Evolutionary conservation across 208 protist genomes (phyloP).

Genomic region (Crithidia mellificae): DNA sequence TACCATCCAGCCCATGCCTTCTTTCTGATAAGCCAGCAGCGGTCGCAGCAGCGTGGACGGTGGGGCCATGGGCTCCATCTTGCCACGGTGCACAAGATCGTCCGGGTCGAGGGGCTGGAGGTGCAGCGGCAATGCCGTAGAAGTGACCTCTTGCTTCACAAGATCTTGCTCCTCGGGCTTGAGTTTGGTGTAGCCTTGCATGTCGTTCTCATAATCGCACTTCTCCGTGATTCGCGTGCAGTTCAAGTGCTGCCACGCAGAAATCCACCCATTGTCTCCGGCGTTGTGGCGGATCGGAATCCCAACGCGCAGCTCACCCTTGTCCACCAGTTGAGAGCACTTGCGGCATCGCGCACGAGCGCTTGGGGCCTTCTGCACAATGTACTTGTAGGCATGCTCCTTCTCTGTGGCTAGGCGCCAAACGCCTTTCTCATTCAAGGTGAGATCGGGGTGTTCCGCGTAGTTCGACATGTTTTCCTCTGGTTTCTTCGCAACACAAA

Average conservation of each 20-base stretch:
- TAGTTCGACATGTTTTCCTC: constrained; percentile 53
- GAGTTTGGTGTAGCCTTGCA: constrained; percentile 62
- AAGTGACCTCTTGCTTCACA: constrained; percentile 66
- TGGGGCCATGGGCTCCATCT: constrained; percentile 50
- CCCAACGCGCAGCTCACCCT: constrained; percentile 79
- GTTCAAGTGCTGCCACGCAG: constrained; percentile 84
- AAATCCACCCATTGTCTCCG: constrained; percentile 88
- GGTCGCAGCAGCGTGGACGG: constrained; percentile 59
- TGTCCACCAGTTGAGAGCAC: constrained; percentile 82
- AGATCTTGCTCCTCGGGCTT: constrained; percentile 45
- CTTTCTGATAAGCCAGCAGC: constrained; percentile 85
- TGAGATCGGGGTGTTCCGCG: constrained; percentile 56
- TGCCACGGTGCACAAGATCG: constrained; percentile 66
- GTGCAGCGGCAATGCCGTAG: constrained; percentile 55
- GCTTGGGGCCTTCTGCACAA: constrained; percentile 69
- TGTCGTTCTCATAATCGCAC: constrained; percentile 24
- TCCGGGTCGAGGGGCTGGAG: constrained; percentile 82
- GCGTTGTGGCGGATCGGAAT: constrained; percentile 80
- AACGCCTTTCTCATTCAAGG: constrained; percentile 59
- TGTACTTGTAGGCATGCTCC: constrained; percentile 62
- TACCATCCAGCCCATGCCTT: constrained; percentile 88
- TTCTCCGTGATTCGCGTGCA: constrained; percentile 66
- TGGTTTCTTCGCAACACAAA: too few relatives aligned
- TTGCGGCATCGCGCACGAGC: constrained; percentile 78
- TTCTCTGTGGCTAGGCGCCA: constrained; percentile 54